Conservation (phyloP, 75 land plant species). For the Pinus taeda region DNA sequence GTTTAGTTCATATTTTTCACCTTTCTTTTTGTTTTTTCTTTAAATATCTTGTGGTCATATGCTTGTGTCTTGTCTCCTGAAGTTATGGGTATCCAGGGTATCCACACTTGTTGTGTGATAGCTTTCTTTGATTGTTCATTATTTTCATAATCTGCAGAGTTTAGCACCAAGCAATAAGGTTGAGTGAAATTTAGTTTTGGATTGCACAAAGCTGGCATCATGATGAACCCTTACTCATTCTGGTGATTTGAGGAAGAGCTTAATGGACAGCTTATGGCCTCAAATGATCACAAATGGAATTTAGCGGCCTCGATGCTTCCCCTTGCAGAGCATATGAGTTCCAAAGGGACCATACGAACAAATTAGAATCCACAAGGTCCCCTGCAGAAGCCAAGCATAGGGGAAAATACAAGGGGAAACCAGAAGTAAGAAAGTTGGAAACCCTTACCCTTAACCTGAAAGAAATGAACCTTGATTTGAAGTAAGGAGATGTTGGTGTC, state of each 20-base stretch:
- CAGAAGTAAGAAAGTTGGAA: conserved; percentile 54
- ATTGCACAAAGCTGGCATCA: neutral
- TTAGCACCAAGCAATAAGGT: neutral
- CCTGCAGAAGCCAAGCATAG: conserved; percentile 30
- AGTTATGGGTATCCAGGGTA: neutral
- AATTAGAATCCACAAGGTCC: conserved; percentile 45
- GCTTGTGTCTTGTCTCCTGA: neutral
- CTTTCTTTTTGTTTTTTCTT: neutral
- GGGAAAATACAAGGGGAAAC: conserved; percentile 31
- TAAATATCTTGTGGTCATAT: neutral
- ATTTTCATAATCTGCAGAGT: neutral
- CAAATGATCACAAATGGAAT: conserved; percentile 62
- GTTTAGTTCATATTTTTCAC: neutral
- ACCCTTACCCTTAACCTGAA: conserved; percentile 38
- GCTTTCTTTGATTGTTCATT: neutral
- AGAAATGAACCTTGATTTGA: conserved; percentile 41
- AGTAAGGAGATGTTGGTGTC: conserved; percentile 20
- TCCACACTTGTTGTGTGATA: too few species aligned
- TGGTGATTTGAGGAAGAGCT: conserved; percentile 71
- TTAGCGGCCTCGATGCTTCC: conserved; percentile 53
- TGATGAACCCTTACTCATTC: conserved; percentile 43
- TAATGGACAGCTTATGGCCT: conserved; percentile 47
- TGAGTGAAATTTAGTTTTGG: neutral
- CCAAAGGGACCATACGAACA: conserved; percentile 53
- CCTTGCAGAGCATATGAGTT: conserved; percentile 56